Conservation (phyloP, 148 eudicot species). For the Persicaria maculosa region DNA sequence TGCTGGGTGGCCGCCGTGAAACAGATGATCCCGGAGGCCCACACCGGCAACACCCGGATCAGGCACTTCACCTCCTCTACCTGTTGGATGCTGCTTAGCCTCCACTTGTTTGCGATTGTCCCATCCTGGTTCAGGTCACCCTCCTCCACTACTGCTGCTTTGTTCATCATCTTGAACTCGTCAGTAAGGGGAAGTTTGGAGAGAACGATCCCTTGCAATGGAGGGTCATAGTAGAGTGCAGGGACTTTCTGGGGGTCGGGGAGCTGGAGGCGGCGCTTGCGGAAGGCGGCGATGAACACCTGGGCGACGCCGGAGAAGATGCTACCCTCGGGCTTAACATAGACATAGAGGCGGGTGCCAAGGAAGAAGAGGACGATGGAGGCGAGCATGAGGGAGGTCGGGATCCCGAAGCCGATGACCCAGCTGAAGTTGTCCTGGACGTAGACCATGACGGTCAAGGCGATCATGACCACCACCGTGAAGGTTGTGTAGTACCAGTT, state of each 20-base stretch:
- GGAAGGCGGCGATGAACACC: constrained; percentile 43
- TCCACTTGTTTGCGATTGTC: constrained; percentile 38
- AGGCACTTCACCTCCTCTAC: constrained; percentile 70
- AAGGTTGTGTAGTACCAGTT: constrained; percentile 78
- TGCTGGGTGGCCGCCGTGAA: constrained; percentile 57
- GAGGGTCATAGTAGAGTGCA: constrained; percentile 45
- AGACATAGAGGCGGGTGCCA: constrained; percentile 45
- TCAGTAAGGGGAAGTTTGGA: constrained; percentile 44
- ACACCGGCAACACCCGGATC: constrained; percentile 51
- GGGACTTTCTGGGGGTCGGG: constrained; percentile 18
- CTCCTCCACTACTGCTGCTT: constrained; percentile 50
- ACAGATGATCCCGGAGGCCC: constrained; percentile 61
- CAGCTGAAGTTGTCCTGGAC: constrained; percentile 68
- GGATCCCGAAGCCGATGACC: constrained; percentile 58
- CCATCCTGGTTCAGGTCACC: constrained; percentile 38
- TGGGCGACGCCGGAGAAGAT: constrained; percentile 52
- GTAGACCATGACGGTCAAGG: constrained; percentile 56
- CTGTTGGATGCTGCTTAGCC: constrained; percentile 46
- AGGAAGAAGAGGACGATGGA: constrained; percentile 51
- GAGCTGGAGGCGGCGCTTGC: constrained; percentile 35
- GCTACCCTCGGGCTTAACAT: constrained; percentile 54
- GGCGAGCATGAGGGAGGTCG: constrained; percentile 44
- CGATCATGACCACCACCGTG: constrained; percentile 41
- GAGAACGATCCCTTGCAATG: constrained; percentile 18
- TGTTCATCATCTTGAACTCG: constrained; percentile 53